Evolutionary conservation across 257 asterid species (phyloP), one percentile per base, ranked within the genome.

Genomic region (Solanum corneliomulleri): DNA sequence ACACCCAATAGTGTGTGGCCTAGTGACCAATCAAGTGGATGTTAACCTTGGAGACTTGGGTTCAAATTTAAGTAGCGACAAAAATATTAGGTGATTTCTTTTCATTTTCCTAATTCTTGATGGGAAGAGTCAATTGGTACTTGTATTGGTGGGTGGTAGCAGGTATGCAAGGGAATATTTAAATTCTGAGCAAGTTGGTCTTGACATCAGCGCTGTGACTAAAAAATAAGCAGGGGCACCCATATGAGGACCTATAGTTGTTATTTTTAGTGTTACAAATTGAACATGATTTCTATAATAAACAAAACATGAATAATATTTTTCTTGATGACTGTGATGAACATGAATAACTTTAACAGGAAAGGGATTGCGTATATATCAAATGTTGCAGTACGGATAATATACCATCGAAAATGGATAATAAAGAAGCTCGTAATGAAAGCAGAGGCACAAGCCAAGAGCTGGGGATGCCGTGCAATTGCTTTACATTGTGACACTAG

Each of bases 381-480:
- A 60, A 96, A 96, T 39, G 98, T 96, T 60, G 98, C 98, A 0
- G 98, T 96, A 11, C 94, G 94, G 42, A 97, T 92, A 86, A 90
- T 87, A 44, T 94, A 87, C 42, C 96, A 98, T 3, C 89, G 95
- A 49, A 96, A 94, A 89, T 98, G 99, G 83, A 94, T 96, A 87
- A 98, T 93, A 0, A 96, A 92, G 88, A 91, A 85, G 86, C 95
- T 96, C 13, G 76, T 96, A 18, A 92, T 95, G 6, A 91, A 94
- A 90, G 98, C 98, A 0, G 98, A 95, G 91, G 91, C 94, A 11
- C 92, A 94, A 89, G 99, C 99, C 37, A 89, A 86, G 90, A 91
- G 90, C 72, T 94, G 99, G 98, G 99, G 96, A 18, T 96, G 99
- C 41, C 97, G 98, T 0, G 98, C 98, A 71, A 85, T 96, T 70